These are phyloP conservation scores for Mentha longifolia DNA, from an alignment of 257 asterid species.

Conservation along the genomic window DNA sequence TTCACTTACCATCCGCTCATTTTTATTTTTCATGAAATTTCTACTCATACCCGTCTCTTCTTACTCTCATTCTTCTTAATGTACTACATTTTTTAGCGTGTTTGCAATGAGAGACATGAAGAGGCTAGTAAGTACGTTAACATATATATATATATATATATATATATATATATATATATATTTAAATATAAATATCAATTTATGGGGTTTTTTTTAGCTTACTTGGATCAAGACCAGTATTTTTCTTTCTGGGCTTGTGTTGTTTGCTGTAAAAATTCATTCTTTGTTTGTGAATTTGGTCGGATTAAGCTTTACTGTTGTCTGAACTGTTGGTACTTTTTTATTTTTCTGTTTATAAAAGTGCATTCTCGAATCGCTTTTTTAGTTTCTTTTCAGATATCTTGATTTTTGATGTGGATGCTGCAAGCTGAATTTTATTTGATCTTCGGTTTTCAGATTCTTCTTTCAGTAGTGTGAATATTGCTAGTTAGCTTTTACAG, in stretches of 20 bases:
- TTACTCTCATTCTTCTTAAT: slow-evolving; percentile 31
- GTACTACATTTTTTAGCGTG: slow-evolving; percentile 34
- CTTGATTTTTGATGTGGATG: slow-evolving; percentile 12
- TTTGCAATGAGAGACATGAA: slow-evolving; percentile 57
- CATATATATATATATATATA: no score
- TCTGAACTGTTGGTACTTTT: slow-evolving; percentile 6
- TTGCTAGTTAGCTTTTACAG: slow-evolving; percentile 10
- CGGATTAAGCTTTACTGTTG: slow-evolving; percentile 15
- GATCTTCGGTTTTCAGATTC: slow-evolving; percentile 36
- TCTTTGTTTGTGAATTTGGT: slow-evolving; percentile 32
- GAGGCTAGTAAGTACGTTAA: slow-evolving; percentile 99
- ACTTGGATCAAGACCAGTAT: slow-evolving; percentile 26
- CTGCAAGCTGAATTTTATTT: slow-evolving; percentile 35
- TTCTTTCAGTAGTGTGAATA: not conserved
- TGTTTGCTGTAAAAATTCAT: slow-evolving; percentile 24
- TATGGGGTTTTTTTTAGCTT: slow-evolving; percentile 7
- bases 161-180: no score
- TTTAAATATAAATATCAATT: not conserved
- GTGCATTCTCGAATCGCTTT: not conserved
- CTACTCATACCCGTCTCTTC: slow-evolving; percentile 36
- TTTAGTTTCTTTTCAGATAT: slow-evolving; percentile 11
- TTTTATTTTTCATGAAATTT: slow-evolving; percentile 37
- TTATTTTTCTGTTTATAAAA: not conserved
- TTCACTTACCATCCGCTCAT: slow-evolving; percentile 57
- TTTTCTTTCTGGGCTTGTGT: slow-evolving; percentile 38